Evolutionary conservation across 768 basidiomycete genomes (phyloP), one percentile per base, ranked within the genome.

Genomic region (Boletus sensibilis): DNA sequence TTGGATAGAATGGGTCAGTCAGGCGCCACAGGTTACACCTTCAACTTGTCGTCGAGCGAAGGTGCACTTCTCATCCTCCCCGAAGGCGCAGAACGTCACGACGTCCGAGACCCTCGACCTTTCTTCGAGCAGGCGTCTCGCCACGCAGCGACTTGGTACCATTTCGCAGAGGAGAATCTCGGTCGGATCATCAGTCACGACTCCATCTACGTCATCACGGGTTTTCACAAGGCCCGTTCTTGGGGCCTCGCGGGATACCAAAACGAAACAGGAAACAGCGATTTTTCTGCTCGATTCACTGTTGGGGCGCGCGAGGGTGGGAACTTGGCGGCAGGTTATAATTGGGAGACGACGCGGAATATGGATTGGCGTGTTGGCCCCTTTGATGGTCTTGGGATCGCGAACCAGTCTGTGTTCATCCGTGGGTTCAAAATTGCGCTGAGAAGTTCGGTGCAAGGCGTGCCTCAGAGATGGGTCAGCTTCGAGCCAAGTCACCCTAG

Each of bases 11-110:
- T 10, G 5, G 38, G n/a, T 25, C 55, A 55, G 44, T 23, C 60
- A 3, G 47, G 44, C 11, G 10, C 27, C 16, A 47, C 59, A 10
- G 14, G 41, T 2, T 55, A 57, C 50, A 51, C 33, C 14, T 65
- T 70, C 51, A 55, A 51, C 25, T 12, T 64, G 20, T 59, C 68
- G 14, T 62, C 62, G 0, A 46, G 14, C 33, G 71, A 72, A 59
- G 74, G 72, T 2, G 71, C 73, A 5, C 50, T 74, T 9, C 62
- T 76, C 10, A 47, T 70, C 21, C 67, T 76, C 39, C 74, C 75
- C 0, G 66, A 74, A 34, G 76, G 73, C 6, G 69, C 72, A 1
- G 58, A 57, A 18, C 42, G 61, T 49, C 60, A 65, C 18, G 67
- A 70, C 25, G 57, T 72, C 23, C 62, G 63, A 16, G 64, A 75